Evolutionary conservation across 1,284 basidiomycete genomes (phyloP).

Genomic region (Ustilago xerochloae): DNA sequence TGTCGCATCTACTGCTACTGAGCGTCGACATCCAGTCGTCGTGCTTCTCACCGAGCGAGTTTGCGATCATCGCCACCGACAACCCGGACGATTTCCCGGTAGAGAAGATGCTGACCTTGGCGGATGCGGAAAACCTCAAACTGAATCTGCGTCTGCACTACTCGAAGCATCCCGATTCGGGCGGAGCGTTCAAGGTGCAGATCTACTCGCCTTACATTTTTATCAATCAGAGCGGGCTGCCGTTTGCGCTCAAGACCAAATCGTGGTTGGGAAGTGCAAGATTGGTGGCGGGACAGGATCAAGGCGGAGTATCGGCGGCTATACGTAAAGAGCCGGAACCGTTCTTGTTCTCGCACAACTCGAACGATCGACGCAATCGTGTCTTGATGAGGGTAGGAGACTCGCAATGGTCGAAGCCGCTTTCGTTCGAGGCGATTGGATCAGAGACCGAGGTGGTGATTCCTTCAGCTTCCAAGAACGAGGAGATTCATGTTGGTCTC

Average conservation of each 20-base stretch:
- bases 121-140: slow-evolving; percentile 82
- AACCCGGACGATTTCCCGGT: slow-evolving; percentile 88
- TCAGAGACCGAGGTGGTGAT: slow-evolving; percentile 88
- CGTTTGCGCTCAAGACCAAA: slow-evolving; percentile 82
- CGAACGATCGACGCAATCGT: slow-evolving; percentile 81
- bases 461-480: slow-evolving; percentile 76
- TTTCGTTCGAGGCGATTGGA: slow-evolving; percentile 79
- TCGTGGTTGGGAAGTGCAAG: slow-evolving; percentile 79
- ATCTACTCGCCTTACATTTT: slow-evolving; percentile 93
- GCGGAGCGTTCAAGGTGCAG: slow-evolving; percentile 98
- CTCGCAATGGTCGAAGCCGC: slow-evolving; percentile 83
- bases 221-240: slow-evolving; percentile 90
- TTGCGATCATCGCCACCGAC: slow-evolving; percentile 96
- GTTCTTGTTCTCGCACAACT: slow-evolving; percentile 83
- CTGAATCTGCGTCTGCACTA: slow-evolving; percentile 88
- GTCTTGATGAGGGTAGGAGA: slow-evolving; percentile 86
- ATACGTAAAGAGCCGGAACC: slow-evolving; percentile 69
- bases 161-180: slow-evolving; percentile 81
- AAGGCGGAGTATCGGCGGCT: slow-evolving; percentile 34
- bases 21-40: slow-evolving; percentile 82
- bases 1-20: slow-evolving; percentile 91
- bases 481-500: slow-evolving; percentile 86
- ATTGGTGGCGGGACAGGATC: slow-evolving; percentile 83
- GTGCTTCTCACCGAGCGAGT: slow-evolving; percentile 97
- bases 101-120: slow-evolving; percentile 79